These are phyloP conservation scores for Hymenoscyphus fructigenus DNA, from an alignment of 2,329 filamentous ascomycete genomes.

Conservation along the genomic window DNA sequence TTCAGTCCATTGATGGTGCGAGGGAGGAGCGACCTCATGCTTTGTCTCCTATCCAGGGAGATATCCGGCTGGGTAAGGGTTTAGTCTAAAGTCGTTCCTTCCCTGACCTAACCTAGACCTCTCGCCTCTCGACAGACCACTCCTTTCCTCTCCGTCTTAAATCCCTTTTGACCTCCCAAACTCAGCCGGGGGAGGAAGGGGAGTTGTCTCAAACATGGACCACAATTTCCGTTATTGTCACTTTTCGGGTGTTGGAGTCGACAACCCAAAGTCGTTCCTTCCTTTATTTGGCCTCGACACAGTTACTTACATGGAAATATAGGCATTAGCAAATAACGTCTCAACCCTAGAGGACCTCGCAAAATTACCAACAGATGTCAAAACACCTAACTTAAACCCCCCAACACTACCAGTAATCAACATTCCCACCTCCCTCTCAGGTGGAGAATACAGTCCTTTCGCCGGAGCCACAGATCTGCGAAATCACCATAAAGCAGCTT, in stretches of 20 bases:
- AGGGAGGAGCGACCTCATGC: too few species aligned
- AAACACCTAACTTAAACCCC: conserved; percentile 19
- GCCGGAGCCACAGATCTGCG: conserved; percentile 42
- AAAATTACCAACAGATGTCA: conserved; percentile 14
- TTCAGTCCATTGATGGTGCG: neutral
- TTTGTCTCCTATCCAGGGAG: neutral
- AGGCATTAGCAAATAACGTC: conserved; percentile 31
- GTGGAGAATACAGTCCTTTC: conserved; percentile 41
- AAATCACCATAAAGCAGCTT: conserved; percentile 26
- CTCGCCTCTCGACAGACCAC: too few species aligned
- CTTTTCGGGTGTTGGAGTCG: too few species aligned
- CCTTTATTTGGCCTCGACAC: neutral
- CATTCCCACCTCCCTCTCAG: conserved; percentile 44
- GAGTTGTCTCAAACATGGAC: too few species aligned
- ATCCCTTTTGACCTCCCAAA: too few species aligned
- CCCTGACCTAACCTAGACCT: too few species aligned
- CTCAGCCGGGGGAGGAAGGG: too few species aligned
- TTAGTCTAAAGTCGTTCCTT: too few species aligned
- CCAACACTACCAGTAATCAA: conserved; percentile 39
- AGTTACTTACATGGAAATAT: neutral
- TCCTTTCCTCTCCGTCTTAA: too few species aligned
- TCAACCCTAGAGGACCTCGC: conserved; percentile 20
- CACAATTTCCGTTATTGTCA: too few species aligned
- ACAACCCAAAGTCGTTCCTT: too few species aligned
- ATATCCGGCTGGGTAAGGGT: neutral